A percentile compares a stretch with the other conserved stretches of the same genome.
Evolutionary conservation across 345 rosid genomes (phyloP).

Genomic region (Dipteronia sinensis): DNA sequence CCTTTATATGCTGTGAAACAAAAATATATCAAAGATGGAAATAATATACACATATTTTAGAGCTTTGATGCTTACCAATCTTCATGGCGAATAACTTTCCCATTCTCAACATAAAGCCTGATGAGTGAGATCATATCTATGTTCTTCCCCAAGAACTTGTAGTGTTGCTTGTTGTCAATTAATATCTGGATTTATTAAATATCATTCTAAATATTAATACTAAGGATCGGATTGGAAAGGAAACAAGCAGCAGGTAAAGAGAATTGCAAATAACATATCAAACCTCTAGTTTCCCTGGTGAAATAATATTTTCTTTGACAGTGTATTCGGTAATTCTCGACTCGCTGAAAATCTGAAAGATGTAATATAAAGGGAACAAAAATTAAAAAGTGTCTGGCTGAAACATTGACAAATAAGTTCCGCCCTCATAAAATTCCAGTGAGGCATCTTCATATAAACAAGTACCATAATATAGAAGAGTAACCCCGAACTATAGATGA

Average conservation of each 20-base stretch:
- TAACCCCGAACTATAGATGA: too few species aligned
- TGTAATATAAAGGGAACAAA: background rate
- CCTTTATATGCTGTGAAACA: too few species aligned
- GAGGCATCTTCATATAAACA: too few species aligned
- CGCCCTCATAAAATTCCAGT: too few species aligned
- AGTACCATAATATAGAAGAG: too few species aligned
- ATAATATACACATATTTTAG: background rate
- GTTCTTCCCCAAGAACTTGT: slow-evolving; percentile 68
- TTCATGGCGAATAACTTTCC: slow-evolving; percentile 83
- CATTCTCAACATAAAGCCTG: slow-evolving; percentile 64
- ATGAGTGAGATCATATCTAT: slow-evolving; percentile 84
- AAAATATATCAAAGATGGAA: too few species aligned
- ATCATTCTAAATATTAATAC: slow-evolving; percentile 7
- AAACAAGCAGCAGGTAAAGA: background rate
- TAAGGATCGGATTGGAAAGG: background rate
- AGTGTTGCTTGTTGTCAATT: slow-evolving; percentile 83
- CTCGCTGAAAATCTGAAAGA: slow-evolving; percentile 67
- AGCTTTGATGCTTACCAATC: slow-evolving; percentile 58
- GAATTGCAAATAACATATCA: slow-evolving; percentile 6
- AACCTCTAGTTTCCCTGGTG: slow-evolving; percentile 73
- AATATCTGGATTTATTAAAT: slow-evolving; percentile 45
- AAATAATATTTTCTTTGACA: slow-evolving; percentile 46
- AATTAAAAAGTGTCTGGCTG: too few species aligned
- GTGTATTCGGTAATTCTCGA: slow-evolving; percentile 72
- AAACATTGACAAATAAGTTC: too few species aligned